A percentile compares a stretch with the other conserved stretches of the same genome.
phyloP scores from a whole-genome alignment of 306 rosid genomes.

The Medicago arabica region DNA sequence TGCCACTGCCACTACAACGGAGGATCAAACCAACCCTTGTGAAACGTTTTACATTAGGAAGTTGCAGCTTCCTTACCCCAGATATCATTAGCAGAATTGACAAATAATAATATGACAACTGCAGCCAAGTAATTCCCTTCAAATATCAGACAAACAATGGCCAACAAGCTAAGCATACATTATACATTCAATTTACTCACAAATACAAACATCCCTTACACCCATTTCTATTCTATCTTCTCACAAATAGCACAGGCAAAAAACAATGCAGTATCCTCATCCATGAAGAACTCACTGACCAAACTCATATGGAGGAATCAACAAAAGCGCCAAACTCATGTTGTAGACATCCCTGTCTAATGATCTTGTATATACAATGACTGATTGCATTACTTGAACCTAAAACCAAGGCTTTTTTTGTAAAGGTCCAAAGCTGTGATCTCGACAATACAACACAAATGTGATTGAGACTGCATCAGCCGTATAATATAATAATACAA shows the following conservation, averaged over 20 bases:
- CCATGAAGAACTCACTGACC: conserved; percentile 6
- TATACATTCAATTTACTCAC: neutral
- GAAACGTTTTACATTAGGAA: conserved; percentile 8
- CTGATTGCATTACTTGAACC: neutral
- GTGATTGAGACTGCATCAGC: neutral
- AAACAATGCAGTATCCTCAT: neutral
- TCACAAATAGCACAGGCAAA: conserved; percentile 18
- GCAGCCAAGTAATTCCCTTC: conserved; percentile 19
- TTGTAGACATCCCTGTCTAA: neutral
- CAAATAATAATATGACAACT: neutral
- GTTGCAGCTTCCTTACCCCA: conserved; percentile 1
- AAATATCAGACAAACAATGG: neutral
- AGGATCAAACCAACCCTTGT: neutral
- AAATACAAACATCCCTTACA: neutral
- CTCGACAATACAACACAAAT: neutral
- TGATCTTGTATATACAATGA: neutral
- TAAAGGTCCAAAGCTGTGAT: neutral
- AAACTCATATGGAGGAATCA: neutral
- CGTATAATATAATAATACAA: too few species aligned
- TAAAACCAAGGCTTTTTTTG: neutral
- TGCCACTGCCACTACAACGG: neutral
- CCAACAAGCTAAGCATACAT: neutral
- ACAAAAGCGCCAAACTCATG: neutral
- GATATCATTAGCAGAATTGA: neutral
- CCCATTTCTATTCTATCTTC: neutral